Conservation (phyloP, 1,284 basidiomycete genomes). For the Puccinia coronata region DNA sequence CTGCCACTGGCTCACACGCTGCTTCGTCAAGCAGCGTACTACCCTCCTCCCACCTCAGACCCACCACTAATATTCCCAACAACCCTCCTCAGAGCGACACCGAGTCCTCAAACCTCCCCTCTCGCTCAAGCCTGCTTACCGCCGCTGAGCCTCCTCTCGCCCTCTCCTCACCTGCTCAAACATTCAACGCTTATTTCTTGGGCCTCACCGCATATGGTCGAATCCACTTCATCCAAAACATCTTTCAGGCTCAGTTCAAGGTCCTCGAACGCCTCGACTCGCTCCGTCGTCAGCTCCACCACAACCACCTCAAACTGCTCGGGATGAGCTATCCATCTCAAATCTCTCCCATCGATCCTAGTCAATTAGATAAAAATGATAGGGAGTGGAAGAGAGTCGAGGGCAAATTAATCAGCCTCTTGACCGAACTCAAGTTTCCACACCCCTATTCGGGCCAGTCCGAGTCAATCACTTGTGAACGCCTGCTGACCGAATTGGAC, state of each 20-base stretch:
- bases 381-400: constrained; percentile 37
- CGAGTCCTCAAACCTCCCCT: background rate
- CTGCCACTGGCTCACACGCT: background rate
- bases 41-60: constrained; percentile 12
- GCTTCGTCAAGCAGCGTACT: background rate
- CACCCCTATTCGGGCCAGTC: background rate
- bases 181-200: constrained; percentile 32
- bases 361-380: constrained; percentile 11
- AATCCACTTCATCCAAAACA: constrained; percentile 36
- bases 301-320: constrained; percentile 36
- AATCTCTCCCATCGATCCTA: background rate
- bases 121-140: background rate
- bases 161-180: constrained; percentile 14
- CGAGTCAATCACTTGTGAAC: constrained; percentile 4
- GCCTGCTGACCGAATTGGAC: background rate
- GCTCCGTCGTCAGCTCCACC: constrained; percentile 31
- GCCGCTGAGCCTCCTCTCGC: background rate
- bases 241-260: constrained; percentile 42
- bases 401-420: constrained; percentile 36
- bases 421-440: constrained; percentile 26
- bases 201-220: constrained; percentile 19
- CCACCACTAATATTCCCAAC: background rate
- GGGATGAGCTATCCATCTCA: constrained; percentile 21
- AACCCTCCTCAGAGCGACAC: background rate
- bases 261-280: constrained; percentile 36